phyloP scores from a whole-genome alignment of 2,329 filamentous ascomycete species.

The Colletotrichum sp. region DNA sequence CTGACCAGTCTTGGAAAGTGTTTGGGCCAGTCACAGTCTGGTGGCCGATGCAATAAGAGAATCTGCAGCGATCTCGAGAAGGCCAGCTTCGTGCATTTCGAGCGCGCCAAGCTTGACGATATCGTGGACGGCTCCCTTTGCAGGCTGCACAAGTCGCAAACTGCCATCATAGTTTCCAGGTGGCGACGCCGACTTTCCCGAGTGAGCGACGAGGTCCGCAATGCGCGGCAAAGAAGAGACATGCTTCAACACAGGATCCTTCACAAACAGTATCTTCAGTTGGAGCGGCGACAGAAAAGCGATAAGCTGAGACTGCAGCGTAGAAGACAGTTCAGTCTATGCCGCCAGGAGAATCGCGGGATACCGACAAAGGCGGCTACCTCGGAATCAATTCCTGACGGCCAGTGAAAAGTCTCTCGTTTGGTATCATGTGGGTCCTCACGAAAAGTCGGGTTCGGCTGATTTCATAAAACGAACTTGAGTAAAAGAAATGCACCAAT shows the following conservation, averaged over 20 bases:
- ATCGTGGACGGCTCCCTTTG: not conserved
- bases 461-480: no score
- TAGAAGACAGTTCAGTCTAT: not conserved
- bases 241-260: not conserved
- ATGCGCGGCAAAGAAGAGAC: not conserved
- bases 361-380: not conserved
- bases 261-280: not conserved
- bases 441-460: no score
- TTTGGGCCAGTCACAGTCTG: not conserved
- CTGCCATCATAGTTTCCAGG: not conserved
- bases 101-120: not conserved
- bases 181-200: not conserved
- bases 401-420: no score
- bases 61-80: not conserved
- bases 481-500: no score
- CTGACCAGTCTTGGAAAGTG: not conserved
- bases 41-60: not conserved
- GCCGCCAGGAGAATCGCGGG: not conserved
- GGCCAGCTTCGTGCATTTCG: not conserved
- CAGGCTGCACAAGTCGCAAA: not conserved
- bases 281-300: not conserved
- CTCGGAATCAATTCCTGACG: no score
- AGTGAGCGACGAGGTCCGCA: not conserved
- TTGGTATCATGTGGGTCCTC: no score
- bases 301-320: not conserved